Conservation (phyloP, 257 asterid species). For the Nicotiana benthamiana region DNA sequence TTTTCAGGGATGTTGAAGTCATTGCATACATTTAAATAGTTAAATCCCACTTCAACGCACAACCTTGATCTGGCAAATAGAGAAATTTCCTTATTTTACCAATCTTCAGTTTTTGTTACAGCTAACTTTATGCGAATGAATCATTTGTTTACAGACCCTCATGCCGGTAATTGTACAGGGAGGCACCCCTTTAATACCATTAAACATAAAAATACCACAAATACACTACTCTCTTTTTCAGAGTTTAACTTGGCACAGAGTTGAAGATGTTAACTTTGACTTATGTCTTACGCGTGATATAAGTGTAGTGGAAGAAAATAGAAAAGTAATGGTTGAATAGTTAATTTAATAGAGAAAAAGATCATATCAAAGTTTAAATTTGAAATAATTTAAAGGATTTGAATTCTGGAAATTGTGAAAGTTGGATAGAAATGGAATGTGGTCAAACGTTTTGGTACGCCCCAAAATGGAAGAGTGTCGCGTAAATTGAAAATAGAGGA, state of each 20-base stretch:
- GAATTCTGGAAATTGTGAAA: neutral
- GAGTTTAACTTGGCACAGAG: neutral
- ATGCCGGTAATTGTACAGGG: neutral
- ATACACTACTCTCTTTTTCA: neutral
- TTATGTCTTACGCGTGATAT: neutral
- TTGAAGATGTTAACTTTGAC: neutral
- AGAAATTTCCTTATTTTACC: neutral
- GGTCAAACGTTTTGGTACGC: neutral
- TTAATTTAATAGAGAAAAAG: neutral
- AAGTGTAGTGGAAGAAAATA: neutral
- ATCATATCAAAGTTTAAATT: neutral
- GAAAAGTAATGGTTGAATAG: neutral
- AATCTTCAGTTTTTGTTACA: neutral
- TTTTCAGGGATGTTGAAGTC: neutral
- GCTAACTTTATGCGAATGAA: neutral
- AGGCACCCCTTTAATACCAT: neutral
- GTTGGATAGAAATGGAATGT: neutral
- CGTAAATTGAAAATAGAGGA: neutral
- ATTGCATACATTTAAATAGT: neutral
- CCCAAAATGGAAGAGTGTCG: neutral
- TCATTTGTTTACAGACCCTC: neutral
- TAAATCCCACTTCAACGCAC: neutral
- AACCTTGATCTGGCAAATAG: neutral
- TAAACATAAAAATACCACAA: neutral
- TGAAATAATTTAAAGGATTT: neutral